Percentiles rank a stretch among this genome's conserved stretches.
Conservation (phyloP, 768 basidiomycete species). For the Tricholoma sp. region DNA sequence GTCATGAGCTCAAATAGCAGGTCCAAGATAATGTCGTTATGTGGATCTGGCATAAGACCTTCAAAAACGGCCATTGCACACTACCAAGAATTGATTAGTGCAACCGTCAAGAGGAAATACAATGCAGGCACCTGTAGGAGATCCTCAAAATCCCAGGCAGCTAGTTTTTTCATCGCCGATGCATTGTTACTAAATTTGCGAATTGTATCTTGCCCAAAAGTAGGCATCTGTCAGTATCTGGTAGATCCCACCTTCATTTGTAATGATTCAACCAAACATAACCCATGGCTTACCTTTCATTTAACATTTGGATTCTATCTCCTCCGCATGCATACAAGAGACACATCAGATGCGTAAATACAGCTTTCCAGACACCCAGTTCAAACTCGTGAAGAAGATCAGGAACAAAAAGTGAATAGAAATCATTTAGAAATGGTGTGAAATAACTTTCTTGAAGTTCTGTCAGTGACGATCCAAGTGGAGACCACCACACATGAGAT, state of each 20-base stretch:
- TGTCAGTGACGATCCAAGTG: neutral
- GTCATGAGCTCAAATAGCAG: neutral
- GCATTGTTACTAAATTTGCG: too few relatives aligned
- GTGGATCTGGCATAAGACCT: too few relatives aligned
- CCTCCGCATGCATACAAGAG: conserved; percentile 20
- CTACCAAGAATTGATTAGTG: too few relatives aligned
- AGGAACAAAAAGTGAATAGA: too few relatives aligned
- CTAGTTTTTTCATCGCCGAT: too few relatives aligned
- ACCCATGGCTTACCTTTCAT: conserved; percentile 13
- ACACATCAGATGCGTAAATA: neutral
- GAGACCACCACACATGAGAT: neutral
- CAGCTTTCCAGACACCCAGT: too few relatives aligned
- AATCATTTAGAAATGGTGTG: conserved; percentile 12
- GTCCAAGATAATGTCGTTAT: neutral
- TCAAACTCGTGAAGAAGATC: too few relatives aligned
- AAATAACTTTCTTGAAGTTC: conserved; percentile 17
- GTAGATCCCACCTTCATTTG: too few relatives aligned
- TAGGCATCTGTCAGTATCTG: too few relatives aligned
- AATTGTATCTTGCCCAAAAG: too few relatives aligned
- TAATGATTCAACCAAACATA: too few relatives aligned
- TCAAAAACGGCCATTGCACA: neutral
- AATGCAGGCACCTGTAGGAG: conserved; percentile 18
- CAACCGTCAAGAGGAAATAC: too few relatives aligned
- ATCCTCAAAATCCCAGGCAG: conserved; percentile 21
- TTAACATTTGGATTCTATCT: conserved; percentile 14